Percentiles rank a stretch among this genome's conserved stretches.
phyloP scores from a whole-genome alignment of 192 early-diverging fungal species.

The Rhizophlyctis rosea region DNA sequence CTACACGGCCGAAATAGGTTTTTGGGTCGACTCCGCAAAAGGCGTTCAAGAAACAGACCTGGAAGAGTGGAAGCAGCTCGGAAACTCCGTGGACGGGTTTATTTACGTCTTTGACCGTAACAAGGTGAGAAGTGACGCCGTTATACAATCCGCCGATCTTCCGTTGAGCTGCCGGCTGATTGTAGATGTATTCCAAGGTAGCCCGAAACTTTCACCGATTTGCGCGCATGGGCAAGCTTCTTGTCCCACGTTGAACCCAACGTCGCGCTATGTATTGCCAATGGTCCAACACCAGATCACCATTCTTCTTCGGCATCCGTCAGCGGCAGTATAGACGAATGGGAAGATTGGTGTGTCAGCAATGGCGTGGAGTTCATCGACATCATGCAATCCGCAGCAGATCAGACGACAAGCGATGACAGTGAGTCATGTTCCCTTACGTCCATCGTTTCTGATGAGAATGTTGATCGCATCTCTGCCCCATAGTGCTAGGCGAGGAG shows the following conservation, averaged over 20 bases:
- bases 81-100: conserved; percentile 45
- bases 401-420: neutral
- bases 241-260: conserved; percentile 49
- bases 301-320: too few species aligned
- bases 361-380: conserved; percentile 66
- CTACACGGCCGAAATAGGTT: conserved; percentile 59
- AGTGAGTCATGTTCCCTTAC: too few species aligned
- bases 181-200: conserved; percentile 3
- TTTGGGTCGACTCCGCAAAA: conserved; percentile 58
- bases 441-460: too few species aligned
- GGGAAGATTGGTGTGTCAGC: conserved; percentile 59
- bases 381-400: conserved; percentile 32
- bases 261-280: conserved; percentile 53
- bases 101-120: conserved; percentile 61
- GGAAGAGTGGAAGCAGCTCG: conserved; percentile 1
- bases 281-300: conserved; percentile 3
- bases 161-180: neutral
- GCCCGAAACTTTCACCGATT: conserved; percentile 53
- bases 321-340: conserved; percentile 1
- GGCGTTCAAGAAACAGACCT: conserved; percentile 15
- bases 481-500: conserved; percentile 35
- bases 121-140: conserved; percentile 32
- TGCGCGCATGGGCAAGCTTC: conserved; percentile 55
- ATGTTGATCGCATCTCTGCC: too few species aligned
- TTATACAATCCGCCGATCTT: neutral